Conservation (phyloP, 1,284 basidiomycete genomes). For the Dichomitus squalens region DNA sequence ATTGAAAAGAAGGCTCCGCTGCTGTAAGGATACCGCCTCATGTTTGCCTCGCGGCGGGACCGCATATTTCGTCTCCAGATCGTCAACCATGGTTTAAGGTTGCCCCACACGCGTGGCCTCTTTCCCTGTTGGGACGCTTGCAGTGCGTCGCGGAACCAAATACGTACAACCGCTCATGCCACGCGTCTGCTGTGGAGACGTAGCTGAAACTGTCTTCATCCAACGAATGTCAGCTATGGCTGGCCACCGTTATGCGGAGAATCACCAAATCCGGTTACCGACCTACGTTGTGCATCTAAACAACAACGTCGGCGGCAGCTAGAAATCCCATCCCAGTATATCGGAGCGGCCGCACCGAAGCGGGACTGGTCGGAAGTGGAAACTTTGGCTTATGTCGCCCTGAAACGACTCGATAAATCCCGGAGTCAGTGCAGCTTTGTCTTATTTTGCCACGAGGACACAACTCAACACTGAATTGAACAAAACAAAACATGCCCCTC, state of each 20-base stretch:
- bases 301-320: constrained; percentile 6
- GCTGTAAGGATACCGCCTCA: constrained; percentile 14
- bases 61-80: not conserved
- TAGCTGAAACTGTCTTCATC: too few species aligned
- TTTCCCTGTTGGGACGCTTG: constrained; percentile 14
- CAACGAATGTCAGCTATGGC: too few species aligned
- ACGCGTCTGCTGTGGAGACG: not conserved
- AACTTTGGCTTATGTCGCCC: not conserved
- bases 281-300: constrained; percentile 3
- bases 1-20: constrained; percentile 2
- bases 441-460: not conserved
- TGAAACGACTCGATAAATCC: constrained; percentile 4
- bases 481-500: not conserved
- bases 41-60: constrained; percentile 21
- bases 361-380: not conserved
- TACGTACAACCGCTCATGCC: not conserved
- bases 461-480: not conserved
- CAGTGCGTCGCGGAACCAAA: constrained; percentile 16
- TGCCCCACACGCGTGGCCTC: constrained; percentile 15
- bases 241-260: not conserved
- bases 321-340: not conserved
- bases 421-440: constrained; percentile 5
- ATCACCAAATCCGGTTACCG: constrained; percentile 5
- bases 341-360: not conserved
- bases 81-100: constrained; percentile 1